These are phyloP conservation scores for Endotrypanum monterogeii DNA, from an alignment of 208 protist species.

Conservation along the genomic window DNA sequence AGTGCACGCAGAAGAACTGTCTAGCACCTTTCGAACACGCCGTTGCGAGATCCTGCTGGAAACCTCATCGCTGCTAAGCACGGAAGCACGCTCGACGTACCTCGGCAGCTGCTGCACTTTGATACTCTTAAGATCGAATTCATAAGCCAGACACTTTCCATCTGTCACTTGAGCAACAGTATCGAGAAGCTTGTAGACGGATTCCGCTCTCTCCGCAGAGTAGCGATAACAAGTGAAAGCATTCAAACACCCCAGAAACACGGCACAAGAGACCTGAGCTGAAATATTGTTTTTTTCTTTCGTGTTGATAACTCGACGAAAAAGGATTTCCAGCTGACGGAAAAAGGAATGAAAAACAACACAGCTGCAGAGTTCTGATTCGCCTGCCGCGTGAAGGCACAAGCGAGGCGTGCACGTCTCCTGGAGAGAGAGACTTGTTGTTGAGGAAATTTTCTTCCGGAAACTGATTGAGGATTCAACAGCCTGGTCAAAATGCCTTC, in stretches of 20 bases:
- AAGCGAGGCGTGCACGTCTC: not conserved
- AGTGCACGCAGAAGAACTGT: not conserved
- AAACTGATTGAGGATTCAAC: constrained; percentile 1
- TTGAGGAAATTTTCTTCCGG: constrained; percentile 1
- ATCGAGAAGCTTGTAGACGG: constrained; percentile 14
- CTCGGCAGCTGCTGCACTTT: not conserved
- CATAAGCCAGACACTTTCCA: not conserved
- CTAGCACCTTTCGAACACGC: not conserved
- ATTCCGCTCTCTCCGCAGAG: not conserved
- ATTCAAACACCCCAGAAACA: constrained; percentile 25
- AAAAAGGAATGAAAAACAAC: constrained; percentile 26
- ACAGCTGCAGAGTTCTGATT: constrained; percentile 29
- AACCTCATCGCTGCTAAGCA: constrained; percentile 20
- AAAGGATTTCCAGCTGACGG: constrained; percentile 3
- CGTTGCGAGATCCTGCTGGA: constrained; percentile 1
- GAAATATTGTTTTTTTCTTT: not conserved
- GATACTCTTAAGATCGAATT: constrained; percentile 5
- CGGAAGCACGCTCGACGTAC: constrained; percentile 9
- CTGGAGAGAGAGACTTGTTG: not conserved
- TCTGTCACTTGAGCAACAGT: constrained; percentile 11
- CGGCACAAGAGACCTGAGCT: not conserved
- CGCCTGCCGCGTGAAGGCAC: constrained; percentile 6
- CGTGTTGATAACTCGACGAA: not conserved
- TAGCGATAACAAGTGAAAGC: constrained; percentile 26
- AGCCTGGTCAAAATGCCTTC: not conserved